Conservation (phyloP, 164 flowering plant genomes). For the Stephania cephalantha region DNA sequence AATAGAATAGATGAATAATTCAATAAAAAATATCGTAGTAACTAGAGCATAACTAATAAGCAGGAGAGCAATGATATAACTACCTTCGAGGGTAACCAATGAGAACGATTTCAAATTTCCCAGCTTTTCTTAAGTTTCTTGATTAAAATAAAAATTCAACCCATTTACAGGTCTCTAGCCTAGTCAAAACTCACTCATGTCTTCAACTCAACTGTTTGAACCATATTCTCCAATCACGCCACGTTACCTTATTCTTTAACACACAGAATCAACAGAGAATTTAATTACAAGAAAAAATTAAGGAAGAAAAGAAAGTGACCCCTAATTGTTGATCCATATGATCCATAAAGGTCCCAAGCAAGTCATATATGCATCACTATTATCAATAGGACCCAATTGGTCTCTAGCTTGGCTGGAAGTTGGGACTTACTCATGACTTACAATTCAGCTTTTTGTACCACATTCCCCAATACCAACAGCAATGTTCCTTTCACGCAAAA, state of each 20-base stretch:
- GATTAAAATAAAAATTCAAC: neutral
- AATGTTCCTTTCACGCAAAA: too few species aligned
- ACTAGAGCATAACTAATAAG: neutral
- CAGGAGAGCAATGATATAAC: neutral
- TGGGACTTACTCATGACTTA: too few species aligned
- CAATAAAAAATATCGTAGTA: neutral
- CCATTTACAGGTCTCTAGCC: neutral
- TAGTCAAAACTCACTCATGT: neutral
- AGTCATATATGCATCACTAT: too few species aligned
- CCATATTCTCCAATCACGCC: neutral
- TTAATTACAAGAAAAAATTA: neutral
- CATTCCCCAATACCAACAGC: too few species aligned
- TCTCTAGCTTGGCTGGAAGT: too few species aligned
- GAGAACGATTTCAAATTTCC: neutral
- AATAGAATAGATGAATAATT: neutral
- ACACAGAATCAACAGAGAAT: neutral
- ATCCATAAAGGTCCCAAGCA: too few species aligned
- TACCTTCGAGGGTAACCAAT: neutral
- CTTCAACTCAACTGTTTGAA: neutral
- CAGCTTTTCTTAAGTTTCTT: neutral
- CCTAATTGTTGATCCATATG: too few species aligned
- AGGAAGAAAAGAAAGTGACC: neutral
- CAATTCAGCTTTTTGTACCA: too few species aligned
- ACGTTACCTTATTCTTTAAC: neutral
- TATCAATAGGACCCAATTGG: too few species aligned